Evolutionary conservation across 1,284 basidiomycete species (phyloP).

Genomic region (Moniliella sp.): DNA sequence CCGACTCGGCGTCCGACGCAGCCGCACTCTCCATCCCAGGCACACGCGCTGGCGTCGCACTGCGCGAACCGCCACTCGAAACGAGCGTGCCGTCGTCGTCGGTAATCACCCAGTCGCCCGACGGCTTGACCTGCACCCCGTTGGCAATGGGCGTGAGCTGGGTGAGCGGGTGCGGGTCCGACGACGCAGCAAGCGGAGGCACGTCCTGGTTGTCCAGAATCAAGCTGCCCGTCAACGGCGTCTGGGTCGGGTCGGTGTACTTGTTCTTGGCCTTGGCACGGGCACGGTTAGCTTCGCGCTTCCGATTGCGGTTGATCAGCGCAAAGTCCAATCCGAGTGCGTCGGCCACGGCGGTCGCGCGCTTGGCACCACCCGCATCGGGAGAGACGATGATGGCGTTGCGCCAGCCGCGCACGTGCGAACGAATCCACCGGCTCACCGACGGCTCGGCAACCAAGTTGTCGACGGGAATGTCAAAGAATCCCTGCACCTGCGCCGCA

Average conservation of each 20-base stretch:
- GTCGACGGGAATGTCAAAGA: conserved; percentile 96
- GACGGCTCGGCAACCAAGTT: conserved; percentile 40
- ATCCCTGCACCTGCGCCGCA: conserved; percentile 93
- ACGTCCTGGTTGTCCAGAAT: conserved; percentile 6
- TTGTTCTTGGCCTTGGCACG: conserved; percentile 10
- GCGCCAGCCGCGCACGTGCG: conserved; percentile 62
- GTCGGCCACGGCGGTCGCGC: conserved; percentile 81
- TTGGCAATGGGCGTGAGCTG: conserved; percentile 22
- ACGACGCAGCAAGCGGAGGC: background rate
- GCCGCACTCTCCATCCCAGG: conserved; percentile 3
- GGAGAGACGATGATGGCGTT: conserved; percentile 83
- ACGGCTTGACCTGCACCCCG: conserved; percentile 35
- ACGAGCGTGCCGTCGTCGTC: conserved; percentile 23
- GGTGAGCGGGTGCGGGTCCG: conserved; percentile 1
- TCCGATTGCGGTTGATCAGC: conserved; percentile 66
- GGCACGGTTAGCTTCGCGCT: conserved; percentile 20
- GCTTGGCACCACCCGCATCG: conserved; percentile 90
- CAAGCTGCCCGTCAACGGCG: conserved; percentile 16
- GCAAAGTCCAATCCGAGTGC: conserved; percentile 89
- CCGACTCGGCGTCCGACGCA: conserved; percentile 4
- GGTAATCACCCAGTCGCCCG: conserved; percentile 29
- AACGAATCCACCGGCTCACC: conserved; percentile 47
- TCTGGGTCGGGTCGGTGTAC: conserved; percentile 9
- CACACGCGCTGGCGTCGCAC: too few relatives aligned
- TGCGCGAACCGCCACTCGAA: conserved; percentile 11